Conservation (phyloP, 495 filamentous ascomycete species). For the Amphirosellinia nigrospora region DNA sequence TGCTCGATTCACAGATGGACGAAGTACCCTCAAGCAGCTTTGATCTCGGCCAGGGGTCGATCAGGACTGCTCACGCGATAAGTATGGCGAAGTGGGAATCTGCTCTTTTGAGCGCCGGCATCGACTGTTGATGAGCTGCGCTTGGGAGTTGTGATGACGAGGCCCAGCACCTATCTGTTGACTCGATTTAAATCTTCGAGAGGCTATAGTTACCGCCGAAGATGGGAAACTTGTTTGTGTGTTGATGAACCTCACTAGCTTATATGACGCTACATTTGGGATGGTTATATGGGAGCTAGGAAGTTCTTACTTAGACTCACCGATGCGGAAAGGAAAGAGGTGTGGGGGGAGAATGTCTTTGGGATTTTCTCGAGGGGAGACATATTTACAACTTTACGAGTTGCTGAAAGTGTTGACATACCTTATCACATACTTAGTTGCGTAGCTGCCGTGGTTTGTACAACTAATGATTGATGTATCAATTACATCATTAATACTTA, state of each 20-base stretch:
- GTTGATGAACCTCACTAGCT: neutral
- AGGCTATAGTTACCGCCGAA: neutral
- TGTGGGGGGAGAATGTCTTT: neutral
- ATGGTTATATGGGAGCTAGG: neutral
- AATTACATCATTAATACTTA: too few species aligned
- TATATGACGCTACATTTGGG: neutral
- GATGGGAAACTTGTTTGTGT: neutral
- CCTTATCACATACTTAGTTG: neutral
- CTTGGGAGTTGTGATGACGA: neutral
- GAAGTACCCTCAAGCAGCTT: neutral
- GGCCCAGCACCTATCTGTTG: neutral
- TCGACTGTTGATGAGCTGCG: neutral
- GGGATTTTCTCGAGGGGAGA: neutral
- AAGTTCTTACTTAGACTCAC: neutral
- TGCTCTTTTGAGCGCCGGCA: neutral
- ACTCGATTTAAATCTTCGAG: neutral
- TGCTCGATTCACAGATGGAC: neutral
- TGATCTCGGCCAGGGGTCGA: neutral
- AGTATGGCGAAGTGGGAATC: neutral
- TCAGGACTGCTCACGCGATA: neutral
- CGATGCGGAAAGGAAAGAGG: neutral
- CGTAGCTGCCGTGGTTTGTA: too few species aligned
- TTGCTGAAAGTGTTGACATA: too few species aligned
- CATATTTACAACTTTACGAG: neutral
- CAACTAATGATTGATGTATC: too few species aligned